Conservation (phyloP, 371 early-diverging fungal genomes). For the Ordospora colligata region DNA sequence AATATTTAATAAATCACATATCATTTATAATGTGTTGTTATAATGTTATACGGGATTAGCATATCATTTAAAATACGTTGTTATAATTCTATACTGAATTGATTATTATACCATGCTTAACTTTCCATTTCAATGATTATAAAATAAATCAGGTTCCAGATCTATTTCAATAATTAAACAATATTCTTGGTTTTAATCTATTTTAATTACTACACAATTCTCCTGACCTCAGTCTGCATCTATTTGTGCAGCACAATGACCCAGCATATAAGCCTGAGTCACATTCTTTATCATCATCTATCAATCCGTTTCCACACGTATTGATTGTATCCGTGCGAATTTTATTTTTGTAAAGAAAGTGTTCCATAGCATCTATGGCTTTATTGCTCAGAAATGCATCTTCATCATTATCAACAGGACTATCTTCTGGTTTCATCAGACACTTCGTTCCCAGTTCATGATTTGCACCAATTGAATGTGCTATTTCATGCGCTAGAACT, state of each 20-base stretch:
- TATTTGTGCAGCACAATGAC: background rate
- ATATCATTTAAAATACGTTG: too few species aligned
- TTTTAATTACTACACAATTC: background rate
- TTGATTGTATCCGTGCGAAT: background rate
- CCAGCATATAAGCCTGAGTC: background rate
- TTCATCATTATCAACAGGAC: background rate
- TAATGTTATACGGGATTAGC: too few species aligned
- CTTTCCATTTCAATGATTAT: too few species aligned
- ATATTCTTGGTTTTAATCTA: too few species aligned
- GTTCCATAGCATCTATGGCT: background rate
- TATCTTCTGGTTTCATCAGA: background rate
- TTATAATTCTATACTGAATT: too few species aligned
- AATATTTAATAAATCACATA: background rate
- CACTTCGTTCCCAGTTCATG: background rate
- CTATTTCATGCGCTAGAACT: slow-evolving; percentile 40
- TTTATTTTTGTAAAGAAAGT: background rate
- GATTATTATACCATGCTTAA: too few species aligned
- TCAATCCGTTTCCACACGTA: slow-evolving; percentile 12
- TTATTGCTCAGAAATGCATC: background rate
- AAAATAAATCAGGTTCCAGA: too few species aligned
- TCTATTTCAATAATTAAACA: too few species aligned
- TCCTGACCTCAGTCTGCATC: background rate
- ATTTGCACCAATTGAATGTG: slow-evolving; percentile 28
- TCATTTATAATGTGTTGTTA: too few species aligned
- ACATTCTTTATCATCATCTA: background rate